Evolutionary conservation across 2,329 filamentous ascomycete species (phyloP).

Genomic region (Penicillium sp.): DNA sequence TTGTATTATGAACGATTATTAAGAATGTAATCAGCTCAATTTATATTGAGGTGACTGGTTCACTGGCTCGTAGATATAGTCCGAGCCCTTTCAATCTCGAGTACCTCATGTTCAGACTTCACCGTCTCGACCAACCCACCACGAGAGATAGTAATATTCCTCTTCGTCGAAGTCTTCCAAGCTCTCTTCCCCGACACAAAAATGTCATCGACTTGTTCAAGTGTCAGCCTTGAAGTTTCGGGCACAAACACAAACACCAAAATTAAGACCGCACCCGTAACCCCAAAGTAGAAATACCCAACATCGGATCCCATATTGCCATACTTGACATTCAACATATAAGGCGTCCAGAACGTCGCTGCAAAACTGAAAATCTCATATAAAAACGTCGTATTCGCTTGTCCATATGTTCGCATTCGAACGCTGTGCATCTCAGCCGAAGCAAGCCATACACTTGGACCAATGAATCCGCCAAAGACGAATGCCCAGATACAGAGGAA

Average conservation of each 20-base stretch:
- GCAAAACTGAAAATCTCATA: conserved; percentile 27
- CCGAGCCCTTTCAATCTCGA: not conserved
- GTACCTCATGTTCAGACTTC: not conserved
- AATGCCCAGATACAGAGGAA: conserved; percentile 30
- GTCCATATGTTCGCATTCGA: conserved; percentile 26
- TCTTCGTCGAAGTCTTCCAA: conserved; percentile 24
- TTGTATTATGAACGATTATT: too few species aligned
- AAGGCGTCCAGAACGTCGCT: conserved; percentile 25
- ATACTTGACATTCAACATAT: conserved; percentile 24
- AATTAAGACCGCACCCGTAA: conserved; percentile 16
- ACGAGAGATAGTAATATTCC: conserved; percentile 13
- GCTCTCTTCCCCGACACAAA: conserved; percentile 21
- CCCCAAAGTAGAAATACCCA: conserved; percentile 29
- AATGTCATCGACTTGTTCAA: conserved; percentile 31
- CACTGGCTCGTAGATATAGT: not conserved
- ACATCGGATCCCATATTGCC: conserved; percentile 30
- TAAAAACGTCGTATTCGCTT: conserved; percentile 23
- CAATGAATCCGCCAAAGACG: conserved; percentile 26
- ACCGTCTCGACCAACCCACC: not conserved
- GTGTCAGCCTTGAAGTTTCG: conserved; percentile 25
- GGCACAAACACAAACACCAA: conserved; percentile 24
- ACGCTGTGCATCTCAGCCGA: conserved; percentile 30
- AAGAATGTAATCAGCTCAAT: too few species aligned
- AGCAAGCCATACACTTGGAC: conserved; percentile 20
- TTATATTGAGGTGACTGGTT: too few species aligned